Evolutionary conservation across 352 stramenopile species (phyloP), one percentile per base, ranked within the genome.

Genomic region (Globisporangium emineosum): DNA sequence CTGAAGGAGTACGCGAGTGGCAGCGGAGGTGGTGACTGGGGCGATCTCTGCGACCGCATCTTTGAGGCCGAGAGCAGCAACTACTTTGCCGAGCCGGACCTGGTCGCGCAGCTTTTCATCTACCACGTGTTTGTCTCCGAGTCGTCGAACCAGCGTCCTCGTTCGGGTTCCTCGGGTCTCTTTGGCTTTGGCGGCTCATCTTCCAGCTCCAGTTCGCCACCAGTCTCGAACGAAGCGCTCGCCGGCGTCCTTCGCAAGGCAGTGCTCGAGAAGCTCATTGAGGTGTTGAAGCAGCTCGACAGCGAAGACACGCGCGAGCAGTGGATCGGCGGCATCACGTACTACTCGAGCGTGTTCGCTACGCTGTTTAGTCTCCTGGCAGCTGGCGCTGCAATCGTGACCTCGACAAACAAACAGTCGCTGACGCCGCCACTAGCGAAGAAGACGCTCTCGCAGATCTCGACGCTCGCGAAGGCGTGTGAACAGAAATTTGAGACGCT

Each of bases 21-120:
- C 27, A 56, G 27, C 7, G 17, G 25, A 13, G 17, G 25, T 13
- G 17, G 25, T 13, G 77, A 88, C 53, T 83, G 74, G 68, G 72
- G 81, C 33, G 71, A 90, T 49, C 63, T 91, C 8, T 88, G 77
- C 56, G 72, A 74, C 50, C 79, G 79, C 45, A 93, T 93, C 59
- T 93, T 93, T 55, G 85, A 93, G 58, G 74, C 81, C 7, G 85
- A 93, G 66, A 89, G 80, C 68, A 85, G 72, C 67, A 93, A 93
- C 60, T 93, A 88, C 61, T 93, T 88, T 56, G 79, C 75, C 30
- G 82, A 93, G 56, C 47, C 57, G 0, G 85, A 91, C 35, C 66
- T 89, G 19, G 50, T 88, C 29, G 82, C 81, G 17, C 85, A 93
- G 62, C 77, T 90, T 32, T 70, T 77, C 27, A 65, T 79, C 9